Evolutionary conservation across 768 basidiomycete species (phyloP), one percentile per base, ranked within the genome.

Genomic region (Mycena galopus): DNA sequence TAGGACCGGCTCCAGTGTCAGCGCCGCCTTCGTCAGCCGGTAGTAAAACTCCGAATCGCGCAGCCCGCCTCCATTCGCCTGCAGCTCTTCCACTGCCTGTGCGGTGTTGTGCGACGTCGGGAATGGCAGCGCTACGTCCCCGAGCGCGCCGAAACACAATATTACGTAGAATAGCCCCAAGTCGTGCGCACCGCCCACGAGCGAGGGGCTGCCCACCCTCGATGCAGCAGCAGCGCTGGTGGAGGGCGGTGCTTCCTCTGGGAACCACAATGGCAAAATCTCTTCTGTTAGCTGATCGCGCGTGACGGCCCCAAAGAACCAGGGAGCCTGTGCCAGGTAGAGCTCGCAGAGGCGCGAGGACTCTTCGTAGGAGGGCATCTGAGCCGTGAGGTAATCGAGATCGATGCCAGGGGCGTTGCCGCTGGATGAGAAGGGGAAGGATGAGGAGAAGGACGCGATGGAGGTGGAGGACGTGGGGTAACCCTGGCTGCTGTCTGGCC

Each of bases 231-330:
- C 37, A 57, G 65, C 75, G 81, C 29, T 17, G n/a, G 39, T 10
- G 19, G 44, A 71, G 60, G 80, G 72, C 50, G 83, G 79, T 4
- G 87, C 88, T 73, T 88, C 74, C 1, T 72, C 90, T n/a, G 79
- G 79, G 70, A 91, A 93, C 89, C 90, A 92, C 51, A 88, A 74
- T 19, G 92, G 92, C n/a, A 93, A 81, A 21, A 89, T 80, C 70
- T 92, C 91, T 67, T 92, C 89, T n/a, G 88, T 79, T 11, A 93
- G 80, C 72, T 94, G 93, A 19, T 83, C 84, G 53, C 85, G 83
- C 3, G 90, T 90, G 42, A 94, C 88, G 2, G 92, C 90, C 25
- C 92, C 91, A 69, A 93, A 93, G 78, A 94, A 93, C 93, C 93
- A 94, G 0, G 92, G 91, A 3, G 93, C 92, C 76, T 92, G 90